phyloP scores from a whole-genome alignment of 768 basidiomycete species.

The Leucosporidium yakuticum region DNA sequence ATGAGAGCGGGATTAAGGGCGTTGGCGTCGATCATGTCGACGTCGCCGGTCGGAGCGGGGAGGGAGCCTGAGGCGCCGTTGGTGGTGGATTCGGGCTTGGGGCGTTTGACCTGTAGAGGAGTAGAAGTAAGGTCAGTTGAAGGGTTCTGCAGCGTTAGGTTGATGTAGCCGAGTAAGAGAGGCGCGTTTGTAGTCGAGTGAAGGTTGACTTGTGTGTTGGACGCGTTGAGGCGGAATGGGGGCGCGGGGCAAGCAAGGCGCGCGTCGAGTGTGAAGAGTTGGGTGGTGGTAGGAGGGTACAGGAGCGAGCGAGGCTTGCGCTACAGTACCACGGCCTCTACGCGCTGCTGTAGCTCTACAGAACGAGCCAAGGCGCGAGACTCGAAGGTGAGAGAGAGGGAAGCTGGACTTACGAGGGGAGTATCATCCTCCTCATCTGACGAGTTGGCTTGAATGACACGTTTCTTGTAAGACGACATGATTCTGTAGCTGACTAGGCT shows the following conservation, averaged over 20 bases:
- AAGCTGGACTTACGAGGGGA: conserved; percentile 22
- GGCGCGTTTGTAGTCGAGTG: no score
- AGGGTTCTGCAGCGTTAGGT: conserved; percentile 9
- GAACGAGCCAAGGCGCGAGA: not conserved
- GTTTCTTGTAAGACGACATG: conserved; percentile 31
- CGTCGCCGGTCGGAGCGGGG: conserved; percentile 7
- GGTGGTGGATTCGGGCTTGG: not conserved
- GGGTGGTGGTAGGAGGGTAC: not conserved
- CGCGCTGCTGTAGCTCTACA: not conserved
- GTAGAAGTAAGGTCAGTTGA: not conserved
- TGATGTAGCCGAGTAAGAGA: no score
- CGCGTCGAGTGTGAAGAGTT: no score
- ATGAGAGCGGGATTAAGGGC: not conserved
- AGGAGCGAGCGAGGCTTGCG: not conserved
- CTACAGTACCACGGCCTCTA: not conserved
- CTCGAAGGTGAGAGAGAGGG: not conserved
- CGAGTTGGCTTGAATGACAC: conserved; percentile 28
- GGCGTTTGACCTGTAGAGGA: no score
- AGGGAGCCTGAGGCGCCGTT: not conserved
- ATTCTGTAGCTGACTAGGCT: not conserved
- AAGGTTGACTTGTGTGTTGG: no score
- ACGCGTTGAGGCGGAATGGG: no score
- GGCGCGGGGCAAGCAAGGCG: no score
- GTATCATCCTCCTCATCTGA: conserved; percentile 20
- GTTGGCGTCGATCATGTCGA: conserved; percentile 30